These are phyloP conservation scores for Aspergillus tubingensis DNA, from an alignment of 2,329 filamentous ascomycete species.

Conservation along the genomic window DNA sequence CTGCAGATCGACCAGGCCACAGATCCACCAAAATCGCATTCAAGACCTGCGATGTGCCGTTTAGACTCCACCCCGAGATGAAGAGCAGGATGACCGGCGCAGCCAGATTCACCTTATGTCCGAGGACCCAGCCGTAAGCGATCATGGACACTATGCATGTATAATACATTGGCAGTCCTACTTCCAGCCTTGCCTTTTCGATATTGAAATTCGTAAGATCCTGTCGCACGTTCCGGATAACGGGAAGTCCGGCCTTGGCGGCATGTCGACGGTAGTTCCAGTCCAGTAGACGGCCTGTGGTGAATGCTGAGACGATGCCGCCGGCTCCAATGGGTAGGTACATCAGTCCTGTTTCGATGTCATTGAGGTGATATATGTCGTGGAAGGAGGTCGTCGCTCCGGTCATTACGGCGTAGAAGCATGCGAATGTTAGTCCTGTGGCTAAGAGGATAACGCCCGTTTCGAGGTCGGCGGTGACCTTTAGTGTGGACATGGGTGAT, in stretches of 20 bases:
- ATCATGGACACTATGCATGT: constrained; percentile 21
- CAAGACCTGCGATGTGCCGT: constrained; percentile 46
- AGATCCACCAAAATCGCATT: constrained; percentile 52
- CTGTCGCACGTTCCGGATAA: constrained; percentile 4
- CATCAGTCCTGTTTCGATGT: constrained; percentile 49
- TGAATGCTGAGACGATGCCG: constrained; percentile 23
- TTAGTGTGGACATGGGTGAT: constrained; percentile 33
- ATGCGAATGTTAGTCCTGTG: constrained; percentile 49
- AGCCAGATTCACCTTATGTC: constrained; percentile 35
- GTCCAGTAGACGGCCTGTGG: constrained; percentile 23
- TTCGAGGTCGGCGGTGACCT: constrained; percentile 40
- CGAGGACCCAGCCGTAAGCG: constrained; percentile 40
- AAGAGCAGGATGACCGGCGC: constrained; percentile 45
- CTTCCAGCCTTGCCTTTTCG: constrained; percentile 25
- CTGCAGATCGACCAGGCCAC: constrained; percentile 44
- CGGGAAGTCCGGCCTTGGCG: not conserved
- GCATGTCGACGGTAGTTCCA: constrained; percentile 26
- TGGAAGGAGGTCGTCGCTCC: constrained; percentile 50
- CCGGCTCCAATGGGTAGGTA: constrained; percentile 40
- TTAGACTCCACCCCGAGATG: constrained; percentile 40
- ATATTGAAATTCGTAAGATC: constrained; percentile 18
- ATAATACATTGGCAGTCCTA: constrained; percentile 23
- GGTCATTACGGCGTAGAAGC: constrained; percentile 51
- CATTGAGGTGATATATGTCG: constrained; percentile 49
- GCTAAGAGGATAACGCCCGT: constrained; percentile 40